Percentiles rank a stretch among this genome's conserved stretches.
phyloP scores from a whole-genome alignment of 1,284 basidiomycete genomes.

The Leccinum glutinopallens region DNA sequence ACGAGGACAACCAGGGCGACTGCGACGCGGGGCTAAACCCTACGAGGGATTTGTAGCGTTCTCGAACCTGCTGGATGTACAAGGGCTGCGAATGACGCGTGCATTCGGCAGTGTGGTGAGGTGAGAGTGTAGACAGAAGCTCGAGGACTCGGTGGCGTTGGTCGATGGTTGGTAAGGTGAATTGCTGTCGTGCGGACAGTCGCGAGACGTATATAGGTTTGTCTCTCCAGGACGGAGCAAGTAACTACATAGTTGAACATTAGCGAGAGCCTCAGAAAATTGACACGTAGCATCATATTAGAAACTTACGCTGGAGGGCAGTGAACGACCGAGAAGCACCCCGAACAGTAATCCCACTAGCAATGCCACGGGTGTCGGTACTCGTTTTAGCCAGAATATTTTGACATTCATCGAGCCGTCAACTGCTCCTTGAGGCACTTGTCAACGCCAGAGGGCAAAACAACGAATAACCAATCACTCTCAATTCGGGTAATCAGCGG shows the following conservation, averaged over 20 bases:
- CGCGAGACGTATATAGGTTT: slow-evolving; percentile 50
- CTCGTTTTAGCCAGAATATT: slow-evolving; percentile 34
- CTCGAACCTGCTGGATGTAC: slow-evolving; percentile 81
- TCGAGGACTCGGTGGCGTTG: slow-evolving; percentile 86
- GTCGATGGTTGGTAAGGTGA: slow-evolving; percentile 70
- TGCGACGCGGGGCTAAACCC: slow-evolving; percentile 67
- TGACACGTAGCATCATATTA: slow-evolving; percentile 14
- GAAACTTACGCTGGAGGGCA: slow-evolving; percentile 49
- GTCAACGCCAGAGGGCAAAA: background rate
- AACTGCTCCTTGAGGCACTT: background rate
- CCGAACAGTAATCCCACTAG: slow-evolving; percentile 67
- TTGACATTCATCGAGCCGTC: slow-evolving; percentile 32
- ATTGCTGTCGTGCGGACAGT: slow-evolving; percentile 57
- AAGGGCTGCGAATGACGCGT: slow-evolving; percentile 80
- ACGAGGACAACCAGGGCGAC: slow-evolving; percentile 63
- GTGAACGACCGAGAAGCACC: slow-evolving; percentile 57
- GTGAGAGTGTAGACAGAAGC: slow-evolving; percentile 81
- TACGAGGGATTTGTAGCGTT: slow-evolving; percentile 81
- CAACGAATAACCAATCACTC: background rate
- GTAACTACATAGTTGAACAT: slow-evolving; percentile 20
- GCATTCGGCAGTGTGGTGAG: slow-evolving; percentile 91
- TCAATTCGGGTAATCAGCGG: background rate
- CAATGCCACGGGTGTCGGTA: slow-evolving; percentile 58
- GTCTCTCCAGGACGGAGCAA: slow-evolving; percentile 52
- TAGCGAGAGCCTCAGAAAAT: slow-evolving; percentile 1